These are phyloP conservation scores for Colletotrichum sp. DNA, from an alignment of 2,329 filamentous ascomycete genomes.

Conservation along the genomic window DNA sequence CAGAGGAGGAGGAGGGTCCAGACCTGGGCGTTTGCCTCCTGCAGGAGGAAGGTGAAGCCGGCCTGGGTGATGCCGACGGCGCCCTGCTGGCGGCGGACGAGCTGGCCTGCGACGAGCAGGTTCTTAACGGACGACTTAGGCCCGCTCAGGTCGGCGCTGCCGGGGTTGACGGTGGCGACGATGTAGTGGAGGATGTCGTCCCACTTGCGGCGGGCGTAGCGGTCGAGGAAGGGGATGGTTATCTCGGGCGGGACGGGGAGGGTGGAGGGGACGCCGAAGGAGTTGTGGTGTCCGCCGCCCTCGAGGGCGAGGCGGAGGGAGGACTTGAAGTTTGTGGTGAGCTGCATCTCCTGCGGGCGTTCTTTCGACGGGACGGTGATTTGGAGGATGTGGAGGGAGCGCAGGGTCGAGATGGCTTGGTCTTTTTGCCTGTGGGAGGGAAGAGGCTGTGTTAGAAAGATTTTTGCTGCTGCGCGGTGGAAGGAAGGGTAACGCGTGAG, in stretches of 20 bases:
- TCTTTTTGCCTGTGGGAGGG: conserved; percentile 71
- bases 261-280: conserved; percentile 86
- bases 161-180: conserved; percentile 72
- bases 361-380: conserved; percentile 67
- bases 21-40: conserved; percentile 95
- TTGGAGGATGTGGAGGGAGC: conserved; percentile 84
- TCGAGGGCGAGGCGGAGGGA: conserved; percentile 88
- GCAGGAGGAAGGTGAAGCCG: conserved; percentile 92
- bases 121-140: conserved; percentile 83
- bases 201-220: conserved; percentile 88
- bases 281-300: conserved; percentile 83
- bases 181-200: conserved; percentile 96
- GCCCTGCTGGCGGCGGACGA: conserved; percentile 68
- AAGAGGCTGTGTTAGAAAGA: conserved; percentile 3
- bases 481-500: not conserved
- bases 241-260: conserved; percentile 67
- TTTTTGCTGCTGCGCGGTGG: not conserved
- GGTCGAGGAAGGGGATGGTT: conserved; percentile 77
- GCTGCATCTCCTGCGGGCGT: conserved; percentile 72
- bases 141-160: conserved; percentile 44
- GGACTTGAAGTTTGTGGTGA: conserved; percentile 82
- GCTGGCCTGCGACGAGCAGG: conserved; percentile 78
- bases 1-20: conserved; percentile 96
- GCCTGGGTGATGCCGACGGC: conserved; percentile 82
- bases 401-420: conserved; percentile 80